phyloP scores from a whole-genome alignment of 495 filamentous ascomycete species.

The Sordaria brevicollis region DNA sequence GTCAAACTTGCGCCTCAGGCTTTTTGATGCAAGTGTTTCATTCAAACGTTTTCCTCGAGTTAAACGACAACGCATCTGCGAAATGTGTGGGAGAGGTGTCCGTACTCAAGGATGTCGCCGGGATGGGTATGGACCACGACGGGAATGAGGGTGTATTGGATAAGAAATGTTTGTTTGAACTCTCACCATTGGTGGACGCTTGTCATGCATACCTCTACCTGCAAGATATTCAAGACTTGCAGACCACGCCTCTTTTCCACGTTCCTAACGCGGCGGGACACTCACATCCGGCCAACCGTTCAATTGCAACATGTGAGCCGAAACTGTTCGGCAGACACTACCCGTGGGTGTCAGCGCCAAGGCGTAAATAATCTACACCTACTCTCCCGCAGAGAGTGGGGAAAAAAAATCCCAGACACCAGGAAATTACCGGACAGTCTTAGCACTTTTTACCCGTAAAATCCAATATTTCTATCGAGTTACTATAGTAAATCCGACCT shows the following conservation, averaged over 20 bases:
- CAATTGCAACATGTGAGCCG: neutral
- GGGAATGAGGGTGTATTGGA: neutral
- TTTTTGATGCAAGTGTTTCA: neutral
- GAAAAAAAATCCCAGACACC: no score
- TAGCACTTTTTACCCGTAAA: no score
- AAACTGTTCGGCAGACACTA: no score
- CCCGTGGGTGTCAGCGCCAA: no score
- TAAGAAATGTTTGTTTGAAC: neutral
- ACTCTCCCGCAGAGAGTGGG: no score
- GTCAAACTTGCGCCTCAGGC: neutral
- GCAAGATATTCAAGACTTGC: neutral
- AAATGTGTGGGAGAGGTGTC: no score
- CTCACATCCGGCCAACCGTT: neutral
- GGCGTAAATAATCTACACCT: no score
- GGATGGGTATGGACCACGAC: neutral
- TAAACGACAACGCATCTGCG: no score
- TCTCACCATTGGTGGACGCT: neutral
- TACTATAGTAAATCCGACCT: no score
- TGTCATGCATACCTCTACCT: neutral
- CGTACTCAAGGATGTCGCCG: no score
- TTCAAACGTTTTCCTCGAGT: neutral
- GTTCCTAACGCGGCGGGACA: neutral
- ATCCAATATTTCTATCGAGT: no score
- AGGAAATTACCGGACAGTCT: no score
- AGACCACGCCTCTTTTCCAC: neutral